Base-by-base conservation (phyloP, 495 filamentous ascomycete genomes). In the Clohesyomyces aquaticus region DNA sequence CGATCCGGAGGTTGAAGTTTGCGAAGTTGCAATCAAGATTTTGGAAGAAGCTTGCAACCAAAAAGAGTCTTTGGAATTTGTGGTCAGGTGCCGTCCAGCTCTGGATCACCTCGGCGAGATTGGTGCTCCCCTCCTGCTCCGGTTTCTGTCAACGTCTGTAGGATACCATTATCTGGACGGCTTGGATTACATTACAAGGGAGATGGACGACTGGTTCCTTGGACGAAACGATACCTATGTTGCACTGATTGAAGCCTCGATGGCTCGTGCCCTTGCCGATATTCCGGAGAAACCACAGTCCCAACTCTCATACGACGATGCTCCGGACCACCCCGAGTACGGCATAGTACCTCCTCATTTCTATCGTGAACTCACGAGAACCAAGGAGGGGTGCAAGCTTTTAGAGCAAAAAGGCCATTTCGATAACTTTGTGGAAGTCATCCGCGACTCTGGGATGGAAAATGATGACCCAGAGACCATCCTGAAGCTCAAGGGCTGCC, bases 181-280 rank as follows among this genome's bases (percentile, higher is more conserved):
- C 8, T 81, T 98, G 18, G 94, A 98, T 75, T 98, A 98, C 68
- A 98, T 98, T 72, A 94, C 91, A 42, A 91, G 94, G 68, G 95
- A 98, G 72, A 98, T 98, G 94, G 94, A 98, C 71, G 94, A 98
- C 74, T 98, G 94, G 94, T 98, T 97, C 72, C 83, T 90, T 35
- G 94, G 95, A 32, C 86, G 94, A 27, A 98, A 98, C 71, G 93
- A 98, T 74, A 87, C 84, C 42, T 98, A 98, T 74, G 94, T 98
- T 50, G 82, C 86, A 23, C 82, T 97, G n/a, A 91, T 98, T 29
- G 94, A 98, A 72, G 95, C 94, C 19, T 94, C 91, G 57, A 79
- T 98, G n/a, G 91, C 93, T 21, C 85, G 92, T 23, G 91, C 92
- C 8, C 91, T 97, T 60, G 79, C 88, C 21, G 87, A 91, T 29